Percentiles rank a stretch among this genome's conserved stretches.
phyloP scores from a whole-genome alignment of 306 rosid species.

The Heteromeles arbutifolia region DNA sequence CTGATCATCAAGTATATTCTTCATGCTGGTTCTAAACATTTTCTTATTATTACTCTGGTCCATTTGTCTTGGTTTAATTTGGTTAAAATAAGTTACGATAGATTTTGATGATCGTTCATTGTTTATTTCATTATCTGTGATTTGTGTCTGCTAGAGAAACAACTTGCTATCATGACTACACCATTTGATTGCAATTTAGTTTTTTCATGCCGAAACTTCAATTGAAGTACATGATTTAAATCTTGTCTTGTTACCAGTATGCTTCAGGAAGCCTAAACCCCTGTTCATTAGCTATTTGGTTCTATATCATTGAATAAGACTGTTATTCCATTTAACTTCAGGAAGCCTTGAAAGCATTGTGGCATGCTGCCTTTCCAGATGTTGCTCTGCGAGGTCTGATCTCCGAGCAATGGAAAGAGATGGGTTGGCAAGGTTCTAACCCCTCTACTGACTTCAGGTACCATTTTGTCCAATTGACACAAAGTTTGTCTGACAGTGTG shows the following conservation, averaged over 20 bases:
- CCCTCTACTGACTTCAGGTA: slow-evolving; percentile 98
- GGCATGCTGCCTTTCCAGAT: slow-evolving; percentile 79
- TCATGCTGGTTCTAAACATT: slow-evolving; percentile 10
- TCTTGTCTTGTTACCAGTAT: neutral
- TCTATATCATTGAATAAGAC: neutral
- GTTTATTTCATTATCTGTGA: neutral
- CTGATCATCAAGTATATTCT: slow-evolving; percentile 69
- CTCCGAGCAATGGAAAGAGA: slow-evolving; percentile 94
- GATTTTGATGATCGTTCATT: neutral
- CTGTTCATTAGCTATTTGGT: neutral
- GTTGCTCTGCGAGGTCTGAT: slow-evolving; percentile 58
- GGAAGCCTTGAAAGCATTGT: slow-evolving; percentile 76
- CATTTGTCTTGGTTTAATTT: neutral
- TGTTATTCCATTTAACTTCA: slow-evolving; percentile 24
- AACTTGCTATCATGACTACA: neutral
- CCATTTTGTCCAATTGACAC: neutral
- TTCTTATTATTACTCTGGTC: neutral
- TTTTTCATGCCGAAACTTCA: neutral
- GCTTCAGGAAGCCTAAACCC: neutral
- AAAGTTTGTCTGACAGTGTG: neutral
- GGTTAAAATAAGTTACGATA: neutral
- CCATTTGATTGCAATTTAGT: neutral
- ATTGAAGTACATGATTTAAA: neutral
- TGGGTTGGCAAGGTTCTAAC: slow-evolving; percentile 99
- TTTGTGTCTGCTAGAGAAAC: neutral